Conservation (phyloP, 1,284 basidiomycete genomes). For the Leccinum ponderosum region DNA sequence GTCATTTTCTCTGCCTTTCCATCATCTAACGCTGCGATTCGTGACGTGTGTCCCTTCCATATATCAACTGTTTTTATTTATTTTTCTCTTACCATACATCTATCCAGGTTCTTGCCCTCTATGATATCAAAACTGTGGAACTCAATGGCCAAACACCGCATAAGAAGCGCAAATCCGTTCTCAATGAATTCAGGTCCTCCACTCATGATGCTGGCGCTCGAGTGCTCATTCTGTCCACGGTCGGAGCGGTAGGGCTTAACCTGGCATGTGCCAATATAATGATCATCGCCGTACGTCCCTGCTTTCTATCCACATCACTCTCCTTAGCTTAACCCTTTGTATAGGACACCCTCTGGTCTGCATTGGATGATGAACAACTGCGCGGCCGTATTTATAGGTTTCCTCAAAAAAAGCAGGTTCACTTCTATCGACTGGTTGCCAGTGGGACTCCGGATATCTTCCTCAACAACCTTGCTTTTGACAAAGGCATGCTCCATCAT, state of each 20-base stretch:
- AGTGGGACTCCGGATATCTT: too few relatives aligned
- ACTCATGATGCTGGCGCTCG: not conserved
- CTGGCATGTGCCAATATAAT: slow-evolving; percentile 24
- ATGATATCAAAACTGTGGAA: slow-evolving; percentile 7
- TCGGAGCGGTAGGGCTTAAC: slow-evolving; percentile 19
- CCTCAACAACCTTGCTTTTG: too few relatives aligned
- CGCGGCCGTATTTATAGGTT: too few relatives aligned
- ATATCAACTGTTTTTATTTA: not conserved
- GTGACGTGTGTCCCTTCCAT: not conserved
- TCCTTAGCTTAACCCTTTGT: too few relatives aligned
- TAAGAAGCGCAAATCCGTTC: not conserved
- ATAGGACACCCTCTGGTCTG: slow-evolving; percentile 2
- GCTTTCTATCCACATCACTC: not conserved
- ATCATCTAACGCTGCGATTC: slow-evolving; percentile 1
- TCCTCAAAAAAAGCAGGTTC: too few relatives aligned
- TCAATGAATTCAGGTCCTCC: slow-evolving; percentile 4
- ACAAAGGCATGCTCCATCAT: too few relatives aligned
- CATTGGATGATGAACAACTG: too few relatives aligned
- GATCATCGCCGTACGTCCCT: slow-evolving; percentile 15
- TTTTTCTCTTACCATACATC: not conserved
- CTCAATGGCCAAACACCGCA: slow-evolving; percentile 4
- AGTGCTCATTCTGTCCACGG: slow-evolving; percentile 23
- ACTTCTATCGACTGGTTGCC: too few relatives aligned
- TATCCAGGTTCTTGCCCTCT: not conserved
- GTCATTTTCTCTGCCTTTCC: slow-evolving; percentile 24